Base-by-base conservation (phyloP, 441 rosid species). In the Euphorbia celastroides region DNA sequence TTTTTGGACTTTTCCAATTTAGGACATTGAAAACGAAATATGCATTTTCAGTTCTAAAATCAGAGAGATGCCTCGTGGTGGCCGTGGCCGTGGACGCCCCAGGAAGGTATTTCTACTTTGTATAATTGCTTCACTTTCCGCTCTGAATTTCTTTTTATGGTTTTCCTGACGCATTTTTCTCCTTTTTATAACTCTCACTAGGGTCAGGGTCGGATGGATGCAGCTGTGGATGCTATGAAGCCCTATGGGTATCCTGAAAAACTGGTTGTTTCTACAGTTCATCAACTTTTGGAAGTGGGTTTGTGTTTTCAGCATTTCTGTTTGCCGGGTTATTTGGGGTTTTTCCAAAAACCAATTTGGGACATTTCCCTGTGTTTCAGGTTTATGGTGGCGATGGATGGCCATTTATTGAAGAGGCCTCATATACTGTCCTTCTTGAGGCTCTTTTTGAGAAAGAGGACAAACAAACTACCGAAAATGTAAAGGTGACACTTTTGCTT, bases 181-280 rank as follows among this genome's bases (percentile, higher is more conserved):
- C 22, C 30, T 28, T 25, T 28, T 16, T 1, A 44, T 28, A 20
- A 11, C 27, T 60, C 23, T 32, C n/a, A 31, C n/a, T 28, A 23
- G 72, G 75, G 76, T 55, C 25, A 70, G 60, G 71, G 30, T 20
- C 78, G 88, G 34, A 78, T 52, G 70, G 84, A 77, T 70, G 90
- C 86, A 7, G 84, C 86, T 52, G 62, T 82, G 51, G 85, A 82
- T 14, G 80, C 80, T 16, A 79, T 82, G 86, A 61, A 3, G 38
- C 44, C 26, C 11, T 64, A 25, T 32, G 88, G 88, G 12, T 85
- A 81, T 56, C 19, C 56, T 0, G 42, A 66, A 8, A 30, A 59
- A 57, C 17, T 80, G 46, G 65, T 77, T 54, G 48, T 8, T 12
- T 23, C 11, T 20, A 70, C 72, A 16, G 60, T 86, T 6, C 78